A percentile compares a stretch with the other conserved stretches of the same genome.
These are phyloP conservation scores for Leccinum truebloodii DNA, from an alignment of 768 basidiomycete genomes.

Conservation along the genomic window DNA sequence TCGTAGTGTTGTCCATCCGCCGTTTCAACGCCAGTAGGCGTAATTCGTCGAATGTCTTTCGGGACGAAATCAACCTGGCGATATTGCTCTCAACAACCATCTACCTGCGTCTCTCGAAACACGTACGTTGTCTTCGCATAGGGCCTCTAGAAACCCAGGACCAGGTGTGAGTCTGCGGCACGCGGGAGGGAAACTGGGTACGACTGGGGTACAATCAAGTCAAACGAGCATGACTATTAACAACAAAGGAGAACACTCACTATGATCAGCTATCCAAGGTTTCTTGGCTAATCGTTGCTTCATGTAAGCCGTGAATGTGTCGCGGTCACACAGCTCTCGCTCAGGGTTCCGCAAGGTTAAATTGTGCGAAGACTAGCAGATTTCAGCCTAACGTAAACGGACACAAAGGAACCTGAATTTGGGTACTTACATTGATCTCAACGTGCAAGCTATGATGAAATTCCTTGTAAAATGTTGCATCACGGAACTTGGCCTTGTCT, in stretches of 20 bases:
- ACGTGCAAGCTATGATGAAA: slow-evolving; percentile 51
- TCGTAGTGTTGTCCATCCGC: slow-evolving; percentile 54
- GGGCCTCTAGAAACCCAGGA: slow-evolving; percentile 64
- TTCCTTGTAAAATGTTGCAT: slow-evolving; percentile 46
- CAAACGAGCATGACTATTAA: background rate
- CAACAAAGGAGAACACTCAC: slow-evolving; percentile 2
- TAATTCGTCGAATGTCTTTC: slow-evolving; percentile 30
- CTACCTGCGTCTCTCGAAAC: background rate
- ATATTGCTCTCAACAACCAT: background rate
- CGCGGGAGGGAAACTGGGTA: slow-evolving; percentile 57
- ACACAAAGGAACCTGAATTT: background rate
- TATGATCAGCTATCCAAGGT: slow-evolving; percentile 59
- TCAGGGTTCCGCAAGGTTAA: slow-evolving; percentile 43
- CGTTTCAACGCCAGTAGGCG: slow-evolving; percentile 55
- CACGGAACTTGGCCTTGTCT: slow-evolving; percentile 50
- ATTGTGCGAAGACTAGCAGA: slow-evolving; percentile 33
- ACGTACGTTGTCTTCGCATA: slow-evolving; percentile 1
- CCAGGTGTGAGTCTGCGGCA: slow-evolving; percentile 71
- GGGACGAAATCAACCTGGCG: slow-evolving; percentile 45
- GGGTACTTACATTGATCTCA: slow-evolving; percentile 39
- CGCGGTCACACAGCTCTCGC: slow-evolving; percentile 32
- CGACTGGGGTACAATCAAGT: slow-evolving; percentile 27
- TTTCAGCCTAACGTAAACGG: background rate
- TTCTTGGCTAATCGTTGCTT: slow-evolving; percentile 50
- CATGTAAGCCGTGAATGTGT: slow-evolving; percentile 48